These are phyloP conservation scores for Nectriaceae sp. DNA, from an alignment of 2,329 filamentous ascomycete species.

Conservation along the genomic window DNA sequence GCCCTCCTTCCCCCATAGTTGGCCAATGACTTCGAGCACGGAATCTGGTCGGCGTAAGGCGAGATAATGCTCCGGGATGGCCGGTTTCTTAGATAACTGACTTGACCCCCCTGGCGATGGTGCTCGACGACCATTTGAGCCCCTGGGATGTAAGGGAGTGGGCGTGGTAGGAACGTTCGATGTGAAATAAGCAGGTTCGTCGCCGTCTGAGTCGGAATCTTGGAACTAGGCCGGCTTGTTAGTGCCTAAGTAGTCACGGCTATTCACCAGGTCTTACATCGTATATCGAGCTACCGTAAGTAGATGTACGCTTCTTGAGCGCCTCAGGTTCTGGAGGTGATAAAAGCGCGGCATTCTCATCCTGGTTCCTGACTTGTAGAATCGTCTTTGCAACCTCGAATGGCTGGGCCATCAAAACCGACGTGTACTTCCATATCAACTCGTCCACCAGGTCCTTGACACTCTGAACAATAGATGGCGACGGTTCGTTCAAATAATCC, in stretches of 20 bases:
- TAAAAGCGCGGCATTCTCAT: constrained; percentile 42
- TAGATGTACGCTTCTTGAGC: constrained; percentile 32
- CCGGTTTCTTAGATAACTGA: constrained; percentile 31
- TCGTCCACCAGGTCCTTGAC: constrained; percentile 79
- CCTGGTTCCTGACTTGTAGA: constrained; percentile 71
- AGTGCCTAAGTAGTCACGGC: constrained; percentile 11
- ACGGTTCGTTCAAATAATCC: constrained; percentile 77
- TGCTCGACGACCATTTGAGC: constrained; percentile 33
- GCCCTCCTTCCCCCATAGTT: constrained; percentile 87
- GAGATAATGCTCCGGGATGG: constrained; percentile 58
- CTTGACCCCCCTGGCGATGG: constrained; percentile 31
- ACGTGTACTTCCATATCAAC: constrained; percentile 88
- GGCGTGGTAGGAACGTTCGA: constrained; percentile 61
- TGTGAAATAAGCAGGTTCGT: constrained; percentile 85
- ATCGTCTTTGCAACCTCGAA: constrained; percentile 97
- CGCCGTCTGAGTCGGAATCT: constrained; percentile 70
- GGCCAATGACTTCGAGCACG: constrained; percentile 80
- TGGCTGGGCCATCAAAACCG: constrained; percentile 85
- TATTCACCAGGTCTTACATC: constrained; percentile 30
- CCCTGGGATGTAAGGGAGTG: constrained; percentile 40
- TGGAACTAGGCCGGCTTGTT: constrained; percentile 31
- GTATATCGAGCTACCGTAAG: constrained; percentile 36
- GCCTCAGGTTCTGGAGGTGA: constrained; percentile 25
- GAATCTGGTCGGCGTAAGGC: constrained; percentile 75
- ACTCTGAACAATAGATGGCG: constrained; percentile 73